Evolutionary conservation across 805 yeast genomes (phyloP), one percentile per base, ranked within the genome.

Genomic region (Spathaspora arborariae): DNA sequence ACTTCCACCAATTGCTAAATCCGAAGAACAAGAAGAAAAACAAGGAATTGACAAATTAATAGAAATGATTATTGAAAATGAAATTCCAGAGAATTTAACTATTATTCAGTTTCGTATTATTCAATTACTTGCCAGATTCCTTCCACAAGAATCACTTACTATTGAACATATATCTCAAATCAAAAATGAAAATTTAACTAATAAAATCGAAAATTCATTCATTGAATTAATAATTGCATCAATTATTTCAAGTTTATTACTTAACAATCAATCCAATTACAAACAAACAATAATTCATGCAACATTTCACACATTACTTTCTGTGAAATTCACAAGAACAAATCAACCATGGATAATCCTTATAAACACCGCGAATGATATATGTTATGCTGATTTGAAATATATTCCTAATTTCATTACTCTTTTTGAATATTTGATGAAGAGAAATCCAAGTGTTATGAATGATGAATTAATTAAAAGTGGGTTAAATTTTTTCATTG

Each of bases 1-100:
- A 7, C 41, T 61, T 22, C 69, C 72, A 2, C 72, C 74, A 2
- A 36, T 67, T 6, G 53, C 72, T 8, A 65, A 63, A 43, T 57
- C 67, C 3, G 10, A 55, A 51, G 34, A 49, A 48, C 33, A 24
- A 11, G n/a, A 20, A 3, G 13, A 5, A 16, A 35, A 27, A 7
- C 38, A 45, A 3, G 27, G 20, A 6, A 18, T 33, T 2, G 38
- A 20, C 8, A 30, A 30, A 21, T 56, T 60, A 8, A 37, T 49
- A 10, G 42, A 42, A 13, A 45, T 16, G 18, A 27, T 39, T 7
- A 13, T 40, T 27, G 47, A 41, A 15, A 26, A 19, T 20, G 37
- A 42, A 10, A 38, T 36, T 35, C 15, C 40, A 9, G 35, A 45
- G 16, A 24, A 26, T 15, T 43, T 48, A 11, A 21, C 38, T 18